Evolutionary conservation across 257 asterid genomes (phyloP), one percentile per base, ranked within the genome.

Genomic region (Solanum virginianum): DNA sequence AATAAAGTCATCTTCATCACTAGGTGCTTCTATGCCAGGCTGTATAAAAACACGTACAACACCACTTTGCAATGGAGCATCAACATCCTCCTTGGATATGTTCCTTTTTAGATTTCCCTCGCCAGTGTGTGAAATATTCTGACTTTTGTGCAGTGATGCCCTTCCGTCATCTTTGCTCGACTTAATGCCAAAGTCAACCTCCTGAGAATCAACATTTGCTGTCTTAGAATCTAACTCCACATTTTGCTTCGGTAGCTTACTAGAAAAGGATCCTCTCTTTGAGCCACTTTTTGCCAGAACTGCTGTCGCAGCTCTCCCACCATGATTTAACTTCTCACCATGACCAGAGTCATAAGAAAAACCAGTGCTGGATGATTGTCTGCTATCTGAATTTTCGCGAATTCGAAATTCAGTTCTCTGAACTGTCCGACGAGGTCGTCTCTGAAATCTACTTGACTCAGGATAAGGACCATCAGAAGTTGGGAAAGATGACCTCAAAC

Each of bases 1-100:
- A 91, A 96, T 96, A 89, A 96, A 96, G 90, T 95, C 99, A 92
- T 96, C 99, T 85, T 94, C 98, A 85, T 95, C 98, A 54, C 98
- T 93, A 57, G 98, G 96, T 83, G 95, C 94, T 90, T 96, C 99
- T 72, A 96, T 96, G 71, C 99, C 98, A 87, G 98, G 91, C 88
- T 97, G 99, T 80, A 90, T 94, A 87, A 89, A 97, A 75, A 97
- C 94, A 54, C 96, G 95, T 81, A 97, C 98, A 89, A 97, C 92
- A 56, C 99, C 98, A 93, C 95, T 95, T 87, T 94, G 99, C 89
- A 97, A 82, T 45, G 99, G 98, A 86, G 98, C 95, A 90, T 94
- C 98, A 66, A 94, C 94, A 91, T 91, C 98, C 89, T 92, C 98
- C 90, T 90, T 94, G 22, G 96, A 88, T 57, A 87, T 88, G 87